Conservation (phyloP, 768 basidiomycete genomes). For the Lyophyllum shimeji region DNA sequence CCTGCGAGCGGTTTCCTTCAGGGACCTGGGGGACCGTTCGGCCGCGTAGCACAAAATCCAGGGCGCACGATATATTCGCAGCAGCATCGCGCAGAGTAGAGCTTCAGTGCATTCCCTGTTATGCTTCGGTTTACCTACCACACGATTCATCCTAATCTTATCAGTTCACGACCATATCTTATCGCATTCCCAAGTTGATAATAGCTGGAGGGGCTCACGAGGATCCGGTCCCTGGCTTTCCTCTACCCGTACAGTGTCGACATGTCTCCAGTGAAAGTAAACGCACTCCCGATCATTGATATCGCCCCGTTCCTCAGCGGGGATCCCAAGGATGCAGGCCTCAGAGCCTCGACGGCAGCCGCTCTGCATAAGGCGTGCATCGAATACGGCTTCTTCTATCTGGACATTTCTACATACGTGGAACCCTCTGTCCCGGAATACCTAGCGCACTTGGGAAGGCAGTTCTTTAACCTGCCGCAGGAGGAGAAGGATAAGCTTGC, state of each 20-base stretch:
- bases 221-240: background rate
- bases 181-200: background rate
- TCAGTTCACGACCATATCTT: slow-evolving; percentile 17
- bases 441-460: slow-evolving; percentile 59
- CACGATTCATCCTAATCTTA: slow-evolving; percentile 19
- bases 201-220: background rate
- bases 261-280: slow-evolving; percentile 14
- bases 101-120: background rate
- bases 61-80: slow-evolving; percentile 69
- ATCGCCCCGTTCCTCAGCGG: slow-evolving; percentile 62
- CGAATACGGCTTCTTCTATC: slow-evolving; percentile 88
- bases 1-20: slow-evolving; percentile 51
- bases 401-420: slow-evolving; percentile 64
- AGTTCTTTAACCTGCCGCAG: slow-evolving; percentile 73
- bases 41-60: slow-evolving; percentile 42
- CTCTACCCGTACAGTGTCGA: background rate
- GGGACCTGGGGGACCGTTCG: slow-evolving; percentile 41
- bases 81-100: slow-evolving; percentile 18
- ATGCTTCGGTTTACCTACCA: background rate
- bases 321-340: slow-evolving; percentile 30
- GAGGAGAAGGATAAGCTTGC: slow-evolving; percentile 80
- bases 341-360: slow-evolving; percentile 45
- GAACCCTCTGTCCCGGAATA: slow-evolving; percentile 61
- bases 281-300: slow-evolving; percentile 66
- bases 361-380: slow-evolving; percentile 74